These are phyloP conservation scores for Saitozyma podzolica DNA, from an alignment of 768 basidiomycete species.

Conservation along the genomic window DNA sequence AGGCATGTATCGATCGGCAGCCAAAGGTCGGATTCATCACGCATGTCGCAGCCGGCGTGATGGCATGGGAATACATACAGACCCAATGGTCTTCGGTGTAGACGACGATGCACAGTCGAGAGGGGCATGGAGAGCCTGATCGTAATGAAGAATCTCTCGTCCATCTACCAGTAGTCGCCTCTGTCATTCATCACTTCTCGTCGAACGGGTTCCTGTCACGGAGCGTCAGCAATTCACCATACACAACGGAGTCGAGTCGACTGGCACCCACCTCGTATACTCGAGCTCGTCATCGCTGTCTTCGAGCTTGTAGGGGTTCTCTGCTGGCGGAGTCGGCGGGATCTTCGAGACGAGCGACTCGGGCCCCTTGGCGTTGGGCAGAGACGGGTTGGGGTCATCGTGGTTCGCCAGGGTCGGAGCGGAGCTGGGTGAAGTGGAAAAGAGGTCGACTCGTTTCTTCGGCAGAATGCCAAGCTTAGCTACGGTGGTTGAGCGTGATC, in stretches of 20 bases:
- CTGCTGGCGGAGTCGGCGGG: conserved; percentile 42
- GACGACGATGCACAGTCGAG: too few species aligned
- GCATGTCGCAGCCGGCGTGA: too few species aligned
- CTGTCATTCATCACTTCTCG: conserved; percentile 17
- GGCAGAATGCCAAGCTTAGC: conserved; percentile 53
- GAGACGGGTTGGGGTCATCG: conserved; percentile 35
- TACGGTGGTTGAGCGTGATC: conserved; percentile 8
- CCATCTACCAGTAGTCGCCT: too few species aligned
- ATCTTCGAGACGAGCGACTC: conserved; percentile 31
- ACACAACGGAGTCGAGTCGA: not conserved
- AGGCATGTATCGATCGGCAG: too few species aligned
- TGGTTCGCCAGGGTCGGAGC: conserved; percentile 9
- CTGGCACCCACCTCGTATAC: conserved; percentile 45
- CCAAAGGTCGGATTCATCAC: too few species aligned
- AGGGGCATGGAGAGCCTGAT: too few species aligned
- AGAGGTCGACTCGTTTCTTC: conserved; percentile 48
- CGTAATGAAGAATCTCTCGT: too few species aligned
- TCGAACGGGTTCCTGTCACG: conserved; percentile 42
- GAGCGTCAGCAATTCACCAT: conserved; percentile 7
- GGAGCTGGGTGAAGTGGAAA: conserved; percentile 40
- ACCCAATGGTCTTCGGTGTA: too few species aligned
- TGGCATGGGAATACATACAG: too few species aligned
- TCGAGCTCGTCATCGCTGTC: conserved; percentile 51
- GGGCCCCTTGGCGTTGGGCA: conserved; percentile 22
- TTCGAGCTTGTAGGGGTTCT: conserved; percentile 14